A percentile compares a stretch with the other conserved stretches of the same genome.
phyloP scores from a whole-genome alignment of 208 protist genomes.

The Strigomonas galati region DNA sequence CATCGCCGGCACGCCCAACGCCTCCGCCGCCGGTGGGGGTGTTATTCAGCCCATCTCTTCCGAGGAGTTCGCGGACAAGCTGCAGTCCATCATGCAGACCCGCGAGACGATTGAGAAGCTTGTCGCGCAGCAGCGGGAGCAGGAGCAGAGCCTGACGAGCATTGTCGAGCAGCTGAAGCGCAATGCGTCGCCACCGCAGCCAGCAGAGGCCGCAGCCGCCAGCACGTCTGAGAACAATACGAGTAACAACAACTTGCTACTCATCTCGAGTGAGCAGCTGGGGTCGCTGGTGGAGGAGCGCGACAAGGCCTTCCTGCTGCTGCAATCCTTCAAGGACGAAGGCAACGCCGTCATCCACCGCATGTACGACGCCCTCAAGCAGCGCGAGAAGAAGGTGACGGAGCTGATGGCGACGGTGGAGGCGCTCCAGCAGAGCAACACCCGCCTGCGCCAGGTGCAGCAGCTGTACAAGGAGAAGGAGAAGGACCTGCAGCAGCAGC shows the following conservation, averaged over 20 bases:
- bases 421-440: constrained; percentile 31
- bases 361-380: constrained; percentile 36
- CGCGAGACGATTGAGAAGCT: constrained; percentile 26
- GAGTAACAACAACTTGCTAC: not conserved
- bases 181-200: constrained; percentile 1
- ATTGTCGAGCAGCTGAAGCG: constrained; percentile 18
- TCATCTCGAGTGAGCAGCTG: not conserved
- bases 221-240: constrained; percentile 2
- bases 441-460: constrained; percentile 12
- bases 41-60: constrained; percentile 12
- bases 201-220: not conserved
- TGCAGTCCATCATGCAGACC: constrained; percentile 24
- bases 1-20: too few relatives aligned
- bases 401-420: constrained; percentile 34
- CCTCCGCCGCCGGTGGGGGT: too few relatives aligned
- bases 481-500: not conserved
- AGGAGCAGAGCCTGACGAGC: constrained; percentile 19
- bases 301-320: constrained; percentile 34
- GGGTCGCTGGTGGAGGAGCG: constrained; percentile 35
- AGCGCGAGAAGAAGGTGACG: constrained; percentile 28
- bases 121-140: constrained; percentile 22
- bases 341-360: constrained; percentile 47
- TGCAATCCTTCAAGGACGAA: constrained; percentile 41
- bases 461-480: not conserved
- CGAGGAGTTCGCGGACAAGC: constrained; percentile 18